These are phyloP conservation scores for Globomyces pollinis-pini DNA, from an alignment of 192 early-diverging fungal species.

Conservation along the genomic window DNA sequence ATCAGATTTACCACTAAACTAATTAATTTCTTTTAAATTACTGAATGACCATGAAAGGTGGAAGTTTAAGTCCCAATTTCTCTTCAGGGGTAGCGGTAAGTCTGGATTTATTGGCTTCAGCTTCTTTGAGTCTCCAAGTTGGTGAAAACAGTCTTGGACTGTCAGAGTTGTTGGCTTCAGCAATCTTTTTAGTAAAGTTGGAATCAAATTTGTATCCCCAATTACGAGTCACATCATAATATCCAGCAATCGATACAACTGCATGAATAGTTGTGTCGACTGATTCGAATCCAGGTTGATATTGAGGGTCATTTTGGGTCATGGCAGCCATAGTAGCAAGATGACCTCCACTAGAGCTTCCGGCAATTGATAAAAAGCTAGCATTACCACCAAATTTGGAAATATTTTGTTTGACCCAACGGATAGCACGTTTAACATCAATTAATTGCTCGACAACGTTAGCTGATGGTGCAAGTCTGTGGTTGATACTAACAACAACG, in stretches of 20 bases:
- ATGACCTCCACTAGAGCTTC: slow-evolving; percentile 51
- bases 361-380: slow-evolving; percentile 49
- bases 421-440: slow-evolving; percentile 61
- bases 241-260: slow-evolving; percentile 37
- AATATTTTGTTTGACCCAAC: slow-evolving; percentile 58
- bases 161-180: slow-evolving; percentile 11
- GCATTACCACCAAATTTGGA: slow-evolving; percentile 58
- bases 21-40: slow-evolving; percentile 4
- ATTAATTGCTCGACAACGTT: slow-evolving; percentile 51
- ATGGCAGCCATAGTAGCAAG: slow-evolving; percentile 46
- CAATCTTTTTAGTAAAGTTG: slow-evolving; percentile 38
- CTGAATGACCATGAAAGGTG: slow-evolving; percentile 34
- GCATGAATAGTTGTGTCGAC: slow-evolving; percentile 55
- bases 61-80: slow-evolving; percentile 7
- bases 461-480: slow-evolving; percentile 38
- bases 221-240: slow-evolving; percentile 38
- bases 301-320: slow-evolving; percentile 35
- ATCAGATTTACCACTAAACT: slow-evolving; percentile 21
- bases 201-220: slow-evolving; percentile 28
- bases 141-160: slow-evolving; percentile 11
- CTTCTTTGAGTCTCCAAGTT: slow-evolving; percentile 9
- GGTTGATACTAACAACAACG: slow-evolving; percentile 55
- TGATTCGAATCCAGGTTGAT: slow-evolving; percentile 49
- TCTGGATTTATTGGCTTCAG: slow-evolving; percentile 24
- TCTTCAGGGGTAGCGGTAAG: slow-evolving; percentile 9